phyloP scores from a whole-genome alignment of 2,329 filamentous ascomycete species.

The Fusarium sp. region DNA sequence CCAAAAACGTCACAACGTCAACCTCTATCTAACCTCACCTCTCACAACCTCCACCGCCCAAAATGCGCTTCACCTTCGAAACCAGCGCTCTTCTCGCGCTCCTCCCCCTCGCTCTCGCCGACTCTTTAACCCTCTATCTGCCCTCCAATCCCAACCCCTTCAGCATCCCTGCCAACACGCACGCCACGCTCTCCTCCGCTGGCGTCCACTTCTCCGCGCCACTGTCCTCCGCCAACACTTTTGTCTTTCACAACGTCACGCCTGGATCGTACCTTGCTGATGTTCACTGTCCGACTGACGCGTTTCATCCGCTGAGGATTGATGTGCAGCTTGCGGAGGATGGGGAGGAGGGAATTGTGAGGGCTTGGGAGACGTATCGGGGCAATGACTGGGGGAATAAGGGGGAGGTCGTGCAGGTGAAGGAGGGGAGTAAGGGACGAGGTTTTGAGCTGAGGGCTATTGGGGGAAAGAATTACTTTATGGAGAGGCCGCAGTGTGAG shows the following conservation, averaged over 20 bases:
- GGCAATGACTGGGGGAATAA: conserved; percentile 92
- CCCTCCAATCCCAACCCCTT: conserved; percentile 60
- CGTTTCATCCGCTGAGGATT: conserved; percentile 82
- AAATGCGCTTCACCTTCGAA: conserved; percentile 51
- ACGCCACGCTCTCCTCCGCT: conserved; percentile 66
- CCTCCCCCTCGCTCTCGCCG: conserved; percentile 47
- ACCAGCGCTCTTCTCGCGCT: conserved; percentile 49
- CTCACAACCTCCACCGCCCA: not conserved
- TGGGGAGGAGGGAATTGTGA: conserved; percentile 55
- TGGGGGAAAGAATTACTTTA: conserved; percentile 77
- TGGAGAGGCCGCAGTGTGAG: conserved; percentile 80
- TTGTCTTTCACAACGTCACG: conserved; percentile 79
- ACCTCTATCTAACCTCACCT: conserved; percentile 12
- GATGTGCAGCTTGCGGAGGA: conserved; percentile 64
- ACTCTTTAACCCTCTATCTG: conserved; percentile 57
- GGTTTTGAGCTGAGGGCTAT: conserved; percentile 70
- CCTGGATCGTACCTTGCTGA: conserved; percentile 83
- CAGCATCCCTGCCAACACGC: conserved; percentile 71
- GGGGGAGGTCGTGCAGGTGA: conserved; percentile 68
- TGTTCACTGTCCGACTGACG: conserved; percentile 77
- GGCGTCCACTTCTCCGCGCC: conserved; percentile 61
- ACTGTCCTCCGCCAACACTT: conserved; percentile 73
- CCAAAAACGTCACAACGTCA: conserved; percentile 34
- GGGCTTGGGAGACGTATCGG: conserved; percentile 85
- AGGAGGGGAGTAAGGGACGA: conserved; percentile 48